Conservation (phyloP, 208 protist genomes). For the Trypanosoma mega region DNA sequence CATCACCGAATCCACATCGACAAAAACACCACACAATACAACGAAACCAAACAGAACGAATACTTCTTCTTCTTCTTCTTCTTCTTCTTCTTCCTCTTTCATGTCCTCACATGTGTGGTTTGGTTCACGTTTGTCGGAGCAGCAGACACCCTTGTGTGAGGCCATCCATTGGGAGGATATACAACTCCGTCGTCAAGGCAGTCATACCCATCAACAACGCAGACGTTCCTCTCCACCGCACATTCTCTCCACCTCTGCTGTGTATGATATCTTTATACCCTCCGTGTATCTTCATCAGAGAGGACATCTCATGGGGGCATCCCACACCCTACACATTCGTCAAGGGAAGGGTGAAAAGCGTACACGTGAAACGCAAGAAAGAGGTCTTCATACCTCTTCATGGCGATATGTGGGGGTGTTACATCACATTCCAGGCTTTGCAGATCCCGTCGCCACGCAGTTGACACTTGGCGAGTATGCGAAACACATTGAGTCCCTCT, state of each 20-base stretch:
- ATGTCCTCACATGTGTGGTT: too few species aligned
- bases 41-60: too few species aligned
- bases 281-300: slow-evolving; percentile 11
- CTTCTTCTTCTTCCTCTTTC: too few species aligned
- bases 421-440: slow-evolving; percentile 27
- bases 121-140: too few species aligned
- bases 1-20: too few species aligned
- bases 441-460: background rate
- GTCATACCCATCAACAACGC: background rate
- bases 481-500: background rate
- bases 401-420: slow-evolving; percentile 15
- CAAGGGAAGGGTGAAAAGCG: too few species aligned
- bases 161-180: too few species aligned
- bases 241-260: slow-evolving; percentile 8
- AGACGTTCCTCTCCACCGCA: background rate
- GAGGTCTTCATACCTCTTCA: background rate
- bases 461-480: slow-evolving; percentile 16
- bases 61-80: too few species aligned
- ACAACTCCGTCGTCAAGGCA: background rate
- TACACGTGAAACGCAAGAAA: too few species aligned
- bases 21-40: too few species aligned
- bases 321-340: too few species aligned
- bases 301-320: background rate
- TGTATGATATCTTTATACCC: slow-evolving; percentile 26
- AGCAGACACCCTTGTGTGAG: too few species aligned